phyloP scores from a whole-genome alignment of 768 basidiomycete genomes.

The Cystofilobasidium bisporidii region DNA sequence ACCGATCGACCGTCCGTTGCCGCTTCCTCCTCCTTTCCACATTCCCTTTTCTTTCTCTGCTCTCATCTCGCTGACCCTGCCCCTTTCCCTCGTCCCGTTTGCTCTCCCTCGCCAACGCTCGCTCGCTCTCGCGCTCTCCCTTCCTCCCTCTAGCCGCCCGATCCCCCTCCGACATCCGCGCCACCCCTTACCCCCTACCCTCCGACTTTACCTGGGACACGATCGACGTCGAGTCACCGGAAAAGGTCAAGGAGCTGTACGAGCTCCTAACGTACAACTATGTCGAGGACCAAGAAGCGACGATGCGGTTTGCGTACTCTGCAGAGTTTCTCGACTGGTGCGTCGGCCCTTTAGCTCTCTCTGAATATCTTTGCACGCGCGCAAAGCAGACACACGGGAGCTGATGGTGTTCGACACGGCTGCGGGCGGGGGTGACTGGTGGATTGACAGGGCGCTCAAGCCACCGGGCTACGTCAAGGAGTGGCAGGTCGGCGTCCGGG shows the following conservation, averaged over 20 bases:
- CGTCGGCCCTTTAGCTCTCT: constrained; percentile 14
- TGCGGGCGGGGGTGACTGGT: no score
- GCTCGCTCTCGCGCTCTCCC: neutral
- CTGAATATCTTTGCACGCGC: neutral
- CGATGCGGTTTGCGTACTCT: constrained; percentile 94
- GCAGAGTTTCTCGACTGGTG: constrained; percentile 89
- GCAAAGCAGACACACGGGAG: no score
- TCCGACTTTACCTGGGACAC: constrained; percentile 86
- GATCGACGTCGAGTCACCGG: constrained; percentile 65
- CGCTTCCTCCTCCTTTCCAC: no score
- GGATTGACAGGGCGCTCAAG: constrained; percentile 79
- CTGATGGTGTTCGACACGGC: no score
- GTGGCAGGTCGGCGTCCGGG: constrained; percentile 94
- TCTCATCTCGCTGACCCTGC: no score
- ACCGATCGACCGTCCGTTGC: constrained; percentile 11
- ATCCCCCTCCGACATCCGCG: constrained; percentile 65
- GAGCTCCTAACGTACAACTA: constrained; percentile 85
- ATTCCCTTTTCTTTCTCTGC: no score
- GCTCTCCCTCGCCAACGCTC: neutral
- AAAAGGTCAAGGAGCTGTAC: constrained; percentile 80
- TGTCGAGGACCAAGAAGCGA: constrained; percentile 89
- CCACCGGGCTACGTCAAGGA: constrained; percentile 87
- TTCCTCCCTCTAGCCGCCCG: constrained; percentile 47
- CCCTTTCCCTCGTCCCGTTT: no score
- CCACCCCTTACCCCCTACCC: constrained; percentile 78